These are phyloP conservation scores for Trifolium subterraneum DNA, from an alignment of 306 rosid genomes.

Conservation along the genomic window DNA sequence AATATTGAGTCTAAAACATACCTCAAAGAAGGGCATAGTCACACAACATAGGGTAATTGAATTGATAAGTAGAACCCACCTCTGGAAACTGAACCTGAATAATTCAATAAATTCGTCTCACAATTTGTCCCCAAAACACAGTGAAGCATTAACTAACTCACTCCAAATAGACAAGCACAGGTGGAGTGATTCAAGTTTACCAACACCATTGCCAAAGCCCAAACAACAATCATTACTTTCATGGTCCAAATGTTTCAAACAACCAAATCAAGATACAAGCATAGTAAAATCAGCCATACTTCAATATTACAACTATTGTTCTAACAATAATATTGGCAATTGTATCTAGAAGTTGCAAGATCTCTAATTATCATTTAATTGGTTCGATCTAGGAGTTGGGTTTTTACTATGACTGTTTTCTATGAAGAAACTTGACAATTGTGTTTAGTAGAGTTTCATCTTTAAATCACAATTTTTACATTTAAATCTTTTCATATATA, in stretches of 20 bases:
- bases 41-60: constrained; percentile 9
- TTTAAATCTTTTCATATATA: too few relatives aligned
- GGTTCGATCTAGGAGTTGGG: too few relatives aligned
- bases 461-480: too few relatives aligned
- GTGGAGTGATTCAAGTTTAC: constrained; percentile 40
- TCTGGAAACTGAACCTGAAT: constrained; percentile 34
- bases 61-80: constrained; percentile 34
- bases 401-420: too few relatives aligned
- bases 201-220: constrained; percentile 47
- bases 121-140: constrained; percentile 43
- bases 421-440: too few relatives aligned
- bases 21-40: background rate
- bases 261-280: constrained; percentile 21
- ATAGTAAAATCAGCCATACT: constrained; percentile 17
- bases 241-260: constrained; percentile 40
- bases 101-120: constrained; percentile 34
- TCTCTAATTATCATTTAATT: too few relatives aligned
- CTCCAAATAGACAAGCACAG: constrained; percentile 32
- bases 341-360: too few relatives aligned
- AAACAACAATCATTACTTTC: constrained; percentile 29
- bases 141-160: constrained; percentile 47
- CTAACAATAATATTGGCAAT: too few relatives aligned
- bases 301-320: background rate
- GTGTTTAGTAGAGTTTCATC: too few relatives aligned
- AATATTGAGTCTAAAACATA: background rate